Percentiles rank a stretch among this genome's conserved stretches.
Conservation (phyloP, 768 basidiomycete genomes). For the Sarcodon aspratus region DNA sequence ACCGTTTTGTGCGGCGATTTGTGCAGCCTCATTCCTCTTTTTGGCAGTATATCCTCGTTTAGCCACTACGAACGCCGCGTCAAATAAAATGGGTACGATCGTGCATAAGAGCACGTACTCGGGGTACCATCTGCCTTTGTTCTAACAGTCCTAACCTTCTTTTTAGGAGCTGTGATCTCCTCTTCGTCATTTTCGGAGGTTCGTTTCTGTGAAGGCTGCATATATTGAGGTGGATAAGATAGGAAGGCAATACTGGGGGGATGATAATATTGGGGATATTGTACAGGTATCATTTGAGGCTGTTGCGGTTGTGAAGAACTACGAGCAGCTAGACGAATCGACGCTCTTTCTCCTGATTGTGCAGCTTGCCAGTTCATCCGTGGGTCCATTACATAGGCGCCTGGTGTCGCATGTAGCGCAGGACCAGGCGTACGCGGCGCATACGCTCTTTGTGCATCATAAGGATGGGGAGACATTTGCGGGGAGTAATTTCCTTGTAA, state of each 20-base stretch:
- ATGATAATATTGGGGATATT: conserved; percentile 17
- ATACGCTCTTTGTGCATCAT: not conserved
- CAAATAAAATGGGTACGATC: not conserved
- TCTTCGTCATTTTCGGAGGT: conserved; percentile 25
- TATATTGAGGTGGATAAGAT: conserved; percentile 2
- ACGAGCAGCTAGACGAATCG: conserved; percentile 48
- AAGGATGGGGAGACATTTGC: conserved; percentile 4
- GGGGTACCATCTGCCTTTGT: conserved; percentile 18
- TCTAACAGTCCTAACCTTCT: conserved; percentile 32
- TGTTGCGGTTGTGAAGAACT: conserved; percentile 20
- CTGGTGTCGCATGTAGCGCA: too few relatives aligned
- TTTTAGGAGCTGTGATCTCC: conserved; percentile 31
- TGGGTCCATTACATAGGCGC: too few relatives aligned
- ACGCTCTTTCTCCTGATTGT: conserved; percentile 42
- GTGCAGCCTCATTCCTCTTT: conserved; percentile 62
- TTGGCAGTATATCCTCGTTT: conserved; percentile 63
- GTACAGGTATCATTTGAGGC: conserved; percentile 21
- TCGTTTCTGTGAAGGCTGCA: conserved; percentile 22
- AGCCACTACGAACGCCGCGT: conserved; percentile 19
- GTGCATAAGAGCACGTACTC: conserved; percentile 11
- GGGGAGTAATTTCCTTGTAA: not conserved
- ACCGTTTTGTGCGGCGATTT: conserved; percentile 59
- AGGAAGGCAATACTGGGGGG: conserved; percentile 7
- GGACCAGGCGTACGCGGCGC: too few relatives aligned
- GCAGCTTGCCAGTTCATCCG: conserved; percentile 25